Base-by-base conservation (phyloP, 2,329 filamentous ascomycete species). In the Aspergillus arachidicola region DNA sequence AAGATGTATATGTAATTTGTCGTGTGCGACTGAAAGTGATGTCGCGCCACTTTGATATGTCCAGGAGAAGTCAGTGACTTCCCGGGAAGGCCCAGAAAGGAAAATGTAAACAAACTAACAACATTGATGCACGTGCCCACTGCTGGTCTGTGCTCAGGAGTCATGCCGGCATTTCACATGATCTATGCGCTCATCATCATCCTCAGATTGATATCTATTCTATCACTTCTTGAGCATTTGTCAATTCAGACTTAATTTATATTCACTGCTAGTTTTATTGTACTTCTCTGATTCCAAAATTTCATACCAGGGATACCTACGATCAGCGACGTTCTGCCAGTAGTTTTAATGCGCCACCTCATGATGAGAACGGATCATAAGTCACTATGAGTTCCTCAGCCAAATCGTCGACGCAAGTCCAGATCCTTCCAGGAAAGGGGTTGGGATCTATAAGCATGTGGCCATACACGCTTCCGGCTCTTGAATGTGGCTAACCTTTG, bases 351-450 rank as follows among this genome's bases (percentile, higher is more conserved):
- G 36, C 36, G 45, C 55, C 54, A 32, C 51, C 51, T 55, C 61
- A 66, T 60, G 19, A 67, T 68, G 58, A 64, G 61, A 57, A 68
- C 64, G 45, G 58, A 46, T 57, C 30, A 28, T 34, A 58, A 34
- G 28, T 58, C 68, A 73, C 59, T 60, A 81, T 81, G 78, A 74
- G 74, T 61, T 70, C 73, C 62, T 66, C 72, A 4, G 51, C 38
- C 48, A 76, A 66, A 69, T 53, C 73, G 61, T 64, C 73, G 62
- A 61, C 72, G 48, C 71, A 78, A 72, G 87, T 87, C 61, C 87
- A 89, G 74, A 86, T 92, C 38, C 82, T 87, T 74, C 90, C 90
- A 21, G 88, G 88, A 34, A 84, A 86, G 71, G 88, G 85, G 26
- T 79, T 91, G 66, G 88, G 89, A n/a, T 88, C 88, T 67, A 80